These are phyloP conservation scores for Mariannaea sp. DNA, from an alignment of 2,329 filamentous ascomycete genomes.

Conservation along the genomic window DNA sequence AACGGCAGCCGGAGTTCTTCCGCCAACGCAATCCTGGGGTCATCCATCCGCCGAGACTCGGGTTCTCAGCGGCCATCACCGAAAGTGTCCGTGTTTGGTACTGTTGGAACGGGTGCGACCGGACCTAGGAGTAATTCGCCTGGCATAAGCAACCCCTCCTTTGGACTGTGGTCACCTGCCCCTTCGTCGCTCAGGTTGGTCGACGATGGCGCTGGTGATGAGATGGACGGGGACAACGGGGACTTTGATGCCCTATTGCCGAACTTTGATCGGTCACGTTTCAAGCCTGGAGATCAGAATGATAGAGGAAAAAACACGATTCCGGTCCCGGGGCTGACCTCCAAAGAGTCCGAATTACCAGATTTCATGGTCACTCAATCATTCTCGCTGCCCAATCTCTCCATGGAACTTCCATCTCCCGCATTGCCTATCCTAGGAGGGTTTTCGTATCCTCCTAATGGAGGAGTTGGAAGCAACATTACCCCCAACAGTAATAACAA, in stretches of 20 bases:
- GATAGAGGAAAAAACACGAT: slow-evolving; percentile 15
- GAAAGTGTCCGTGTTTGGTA: slow-evolving; percentile 25
- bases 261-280: slow-evolving; percentile 54
- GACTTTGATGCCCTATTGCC: slow-evolving; percentile 57
- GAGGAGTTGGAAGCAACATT: slow-evolving; percentile 25
- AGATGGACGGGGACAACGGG: slow-evolving; percentile 42
- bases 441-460: slow-evolving; percentile 28
- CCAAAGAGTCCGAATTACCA: slow-evolving; percentile 20
- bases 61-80: slow-evolving; percentile 35
- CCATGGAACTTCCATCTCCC: slow-evolving; percentile 30
- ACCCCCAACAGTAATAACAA: slow-evolving; percentile 28
- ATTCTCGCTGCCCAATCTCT: slow-evolving; percentile 24
- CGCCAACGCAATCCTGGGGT: slow-evolving; percentile 45
- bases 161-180: slow-evolving; percentile 43
- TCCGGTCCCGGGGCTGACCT: slow-evolving; percentile 4
- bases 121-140: slow-evolving; percentile 32
- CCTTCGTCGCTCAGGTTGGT: slow-evolving; percentile 50
- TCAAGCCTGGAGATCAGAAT: slow-evolving; percentile 28
- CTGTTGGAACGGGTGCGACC: slow-evolving; percentile 23
- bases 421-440: slow-evolving; percentile 26
- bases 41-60: slow-evolving; percentile 39
- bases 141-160: slow-evolving; percentile 26
- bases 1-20: slow-evolving; percentile 52
- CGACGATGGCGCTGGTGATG: slow-evolving; percentile 53
- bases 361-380: slow-evolving; percentile 30